phyloP scores from a whole-genome alignment of 2,329 filamentous ascomycete genomes.

The Penicillium rolfsii region DNA sequence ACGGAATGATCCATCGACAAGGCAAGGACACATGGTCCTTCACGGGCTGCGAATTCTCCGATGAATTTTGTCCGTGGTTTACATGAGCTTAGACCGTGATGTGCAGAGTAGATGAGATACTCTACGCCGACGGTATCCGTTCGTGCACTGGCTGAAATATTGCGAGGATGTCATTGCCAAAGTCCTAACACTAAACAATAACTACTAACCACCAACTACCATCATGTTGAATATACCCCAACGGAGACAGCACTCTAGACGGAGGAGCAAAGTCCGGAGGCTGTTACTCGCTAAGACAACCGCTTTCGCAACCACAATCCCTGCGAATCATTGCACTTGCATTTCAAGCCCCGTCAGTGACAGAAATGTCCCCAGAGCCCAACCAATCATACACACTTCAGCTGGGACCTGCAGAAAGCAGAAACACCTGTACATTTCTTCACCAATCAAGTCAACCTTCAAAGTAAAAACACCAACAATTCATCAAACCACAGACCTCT shows the following conservation, averaged over 20 bases:
- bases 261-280: neutral
- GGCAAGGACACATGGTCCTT: neutral
- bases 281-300: neutral
- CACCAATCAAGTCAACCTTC: too few relatives aligned
- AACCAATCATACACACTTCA: neutral
- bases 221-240: neutral
- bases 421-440: too few relatives aligned
- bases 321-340: neutral
- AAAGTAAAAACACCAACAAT: neutral
- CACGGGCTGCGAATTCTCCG: neutral
- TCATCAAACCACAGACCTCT: neutral
- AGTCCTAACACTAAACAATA: neutral
- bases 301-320: neutral
- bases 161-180: constrained; percentile 5
- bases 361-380: neutral
- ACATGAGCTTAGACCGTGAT: constrained; percentile 6
- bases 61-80: neutral
- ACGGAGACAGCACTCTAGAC: neutral
- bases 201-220: neutral
- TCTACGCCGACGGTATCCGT: constrained; percentile 3
- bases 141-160: neutral
- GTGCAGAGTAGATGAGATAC: constrained; percentile 8
- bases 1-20: neutral
- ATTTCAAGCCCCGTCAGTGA: neutral
- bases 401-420: neutral